These are phyloP conservation scores for Pythium myriotylum DNA, from an alignment of 352 stramenopile species.

Conservation along the genomic window DNA sequence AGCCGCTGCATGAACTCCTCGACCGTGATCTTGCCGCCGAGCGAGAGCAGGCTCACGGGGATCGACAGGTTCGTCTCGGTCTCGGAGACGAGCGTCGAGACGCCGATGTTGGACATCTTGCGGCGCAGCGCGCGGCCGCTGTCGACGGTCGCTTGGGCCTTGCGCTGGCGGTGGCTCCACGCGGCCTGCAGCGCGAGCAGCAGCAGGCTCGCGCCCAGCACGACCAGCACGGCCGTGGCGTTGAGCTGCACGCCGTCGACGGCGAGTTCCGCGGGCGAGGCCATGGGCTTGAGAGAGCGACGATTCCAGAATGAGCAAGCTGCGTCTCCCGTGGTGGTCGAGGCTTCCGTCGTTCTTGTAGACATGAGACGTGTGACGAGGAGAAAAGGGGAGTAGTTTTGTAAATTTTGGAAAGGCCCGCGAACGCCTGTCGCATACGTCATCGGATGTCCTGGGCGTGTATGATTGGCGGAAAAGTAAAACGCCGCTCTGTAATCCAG, in stretches of 20 bases:
- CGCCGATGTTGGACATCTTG: constrained; percentile 72
- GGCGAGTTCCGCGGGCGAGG: constrained; percentile 18
- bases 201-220: constrained; percentile 40
- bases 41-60: constrained; percentile 61
- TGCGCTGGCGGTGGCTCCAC: constrained; percentile 22
- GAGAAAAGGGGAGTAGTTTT: not conserved
- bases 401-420: constrained; percentile 4
- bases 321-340: not conserved
- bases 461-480: constrained; percentile 10
- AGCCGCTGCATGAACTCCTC: constrained; percentile 54
- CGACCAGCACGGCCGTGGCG: constrained; percentile 18
- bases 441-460: not conserved
- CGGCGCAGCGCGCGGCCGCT: constrained; percentile 34
- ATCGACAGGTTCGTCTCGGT: constrained; percentile 79
- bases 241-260: constrained; percentile 19
- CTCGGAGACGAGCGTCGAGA: constrained; percentile 74
- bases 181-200: constrained; percentile 35
- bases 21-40: constrained; percentile 48
- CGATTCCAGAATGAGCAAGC: constrained; percentile 13
- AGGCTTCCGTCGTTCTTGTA: not conserved
- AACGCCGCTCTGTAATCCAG: not conserved
- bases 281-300: not conserved
- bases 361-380: constrained; percentile 2
- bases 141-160: constrained; percentile 11
- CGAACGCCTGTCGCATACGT: constrained; percentile 8